Conservation (phyloP, 2,329 filamentous ascomycete genomes). For the Verticillium nonalfalfae region DNA sequence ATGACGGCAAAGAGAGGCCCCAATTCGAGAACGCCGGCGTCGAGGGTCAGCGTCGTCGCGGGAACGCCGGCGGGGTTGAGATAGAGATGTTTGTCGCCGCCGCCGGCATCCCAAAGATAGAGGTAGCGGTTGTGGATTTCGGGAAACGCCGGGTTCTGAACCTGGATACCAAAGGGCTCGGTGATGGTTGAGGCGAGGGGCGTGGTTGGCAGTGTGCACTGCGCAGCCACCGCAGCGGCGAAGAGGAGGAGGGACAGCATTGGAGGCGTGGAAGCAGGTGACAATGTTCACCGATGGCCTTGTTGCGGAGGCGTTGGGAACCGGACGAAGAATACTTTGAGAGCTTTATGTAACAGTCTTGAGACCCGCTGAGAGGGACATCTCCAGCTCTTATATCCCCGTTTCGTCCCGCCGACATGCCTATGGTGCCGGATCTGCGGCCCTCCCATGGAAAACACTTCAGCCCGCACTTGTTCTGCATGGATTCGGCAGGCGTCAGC, state of each 20-base stretch:
- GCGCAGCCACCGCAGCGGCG: slow-evolving; percentile 16
- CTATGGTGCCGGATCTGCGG: no score
- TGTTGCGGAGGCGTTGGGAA: no score
- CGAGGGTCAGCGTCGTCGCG: slow-evolving; percentile 28
- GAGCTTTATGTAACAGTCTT: no score
- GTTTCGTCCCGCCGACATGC: no score
- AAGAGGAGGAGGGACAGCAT: slow-evolving; percentile 5
- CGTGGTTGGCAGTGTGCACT: slow-evolving; percentile 21
- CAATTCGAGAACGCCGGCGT: slow-evolving; percentile 25
- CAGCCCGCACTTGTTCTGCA: not conserved
- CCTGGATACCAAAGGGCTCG: slow-evolving; percentile 25
- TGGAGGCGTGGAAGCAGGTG: no score
- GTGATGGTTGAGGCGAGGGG: slow-evolving; percentile 24
- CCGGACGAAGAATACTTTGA: no score
- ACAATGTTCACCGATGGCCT: not conserved
- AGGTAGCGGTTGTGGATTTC: slow-evolving; percentile 28
- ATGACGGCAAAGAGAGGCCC: slow-evolving; percentile 27
- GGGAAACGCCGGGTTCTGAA: slow-evolving; percentile 28
- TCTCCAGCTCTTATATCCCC: no score
- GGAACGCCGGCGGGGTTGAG: slow-evolving; percentile 28
- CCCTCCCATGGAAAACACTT: no score
- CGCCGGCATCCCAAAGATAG: slow-evolving; percentile 27
- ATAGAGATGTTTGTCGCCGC: slow-evolving; percentile 32
- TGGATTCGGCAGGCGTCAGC: not conserved
- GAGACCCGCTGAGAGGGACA: no score